Evolutionary conservation across 306 rosid genomes (phyloP).

Genomic region (Fagus crenata): DNA sequence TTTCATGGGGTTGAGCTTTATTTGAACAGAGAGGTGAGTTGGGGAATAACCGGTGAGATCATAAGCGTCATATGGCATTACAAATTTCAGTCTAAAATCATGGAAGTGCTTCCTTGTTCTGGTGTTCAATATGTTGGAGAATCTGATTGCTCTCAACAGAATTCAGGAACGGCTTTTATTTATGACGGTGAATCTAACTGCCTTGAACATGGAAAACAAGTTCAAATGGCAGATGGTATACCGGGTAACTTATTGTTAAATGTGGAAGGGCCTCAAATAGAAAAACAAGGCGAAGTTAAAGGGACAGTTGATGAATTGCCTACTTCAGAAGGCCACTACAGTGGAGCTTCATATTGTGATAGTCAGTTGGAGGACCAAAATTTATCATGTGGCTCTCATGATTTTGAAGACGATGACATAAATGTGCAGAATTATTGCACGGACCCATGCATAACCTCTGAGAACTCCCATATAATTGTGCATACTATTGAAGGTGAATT

Average conservation of each 20-base stretch:
- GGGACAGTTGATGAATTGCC: conserved; percentile 37
- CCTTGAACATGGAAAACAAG: conserved; percentile 45
- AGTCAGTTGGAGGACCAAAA: conserved; percentile 53
- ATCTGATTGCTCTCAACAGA: conserved; percentile 62
- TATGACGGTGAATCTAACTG: conserved; percentile 49
- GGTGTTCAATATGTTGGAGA: conserved; percentile 63
- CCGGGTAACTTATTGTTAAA: conserved; percentile 35
- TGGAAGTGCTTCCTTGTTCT: conserved; percentile 92
- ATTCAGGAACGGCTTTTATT: conserved; percentile 46
- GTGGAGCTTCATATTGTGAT: conserved; percentile 52
- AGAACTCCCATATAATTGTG: conserved; percentile 49
- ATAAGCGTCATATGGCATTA: conserved; percentile 33
- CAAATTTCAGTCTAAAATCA: conserved; percentile 37
- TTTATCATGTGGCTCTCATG: conserved; percentile 47
- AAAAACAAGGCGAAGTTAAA: conserved; percentile 42
- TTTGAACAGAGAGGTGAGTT: conserved; percentile 43
- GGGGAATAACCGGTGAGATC: conserved; percentile 30
- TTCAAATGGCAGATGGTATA: conserved; percentile 39
- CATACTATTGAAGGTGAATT: conserved; percentile 62
- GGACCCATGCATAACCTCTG: conserved; percentile 52
- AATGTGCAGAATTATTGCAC: conserved; percentile 39
- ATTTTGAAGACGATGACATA: conserved; percentile 50
- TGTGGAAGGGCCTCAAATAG: conserved; percentile 45
- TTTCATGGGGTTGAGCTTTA: conserved; percentile 31
- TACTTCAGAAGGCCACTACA: conserved; percentile 45